A percentile compares a stretch with the other conserved stretches of the same genome.
phyloP scores from a whole-genome alignment of 495 filamentous ascomycete genomes.

The Collariella sp. region DNA sequence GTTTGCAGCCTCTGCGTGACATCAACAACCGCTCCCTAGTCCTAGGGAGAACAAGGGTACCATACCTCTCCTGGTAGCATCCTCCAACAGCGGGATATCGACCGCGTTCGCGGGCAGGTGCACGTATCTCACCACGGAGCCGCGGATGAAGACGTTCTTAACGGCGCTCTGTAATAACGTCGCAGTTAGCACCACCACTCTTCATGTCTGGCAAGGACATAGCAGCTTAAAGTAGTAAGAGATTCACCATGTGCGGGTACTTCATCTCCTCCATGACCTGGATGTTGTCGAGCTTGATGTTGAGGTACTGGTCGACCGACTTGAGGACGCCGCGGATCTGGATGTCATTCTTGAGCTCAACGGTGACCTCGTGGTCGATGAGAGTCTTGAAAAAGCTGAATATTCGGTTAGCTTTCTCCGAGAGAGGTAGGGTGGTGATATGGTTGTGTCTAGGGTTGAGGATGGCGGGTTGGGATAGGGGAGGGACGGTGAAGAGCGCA shows the following conservation, averaged over 20 bases:
- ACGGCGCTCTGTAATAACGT: conserved; percentile 51
- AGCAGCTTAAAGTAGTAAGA: too few relatives aligned
- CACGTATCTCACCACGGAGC: conserved; percentile 93
- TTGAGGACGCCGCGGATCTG: conserved; percentile 90
- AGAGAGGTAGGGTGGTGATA: too few relatives aligned
- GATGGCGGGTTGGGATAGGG: too few relatives aligned
- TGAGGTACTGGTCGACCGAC: conserved; percentile 95
- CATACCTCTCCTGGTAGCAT: conserved; percentile 89
- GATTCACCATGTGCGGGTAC: conserved; percentile 77
- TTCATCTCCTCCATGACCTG: conserved; percentile 80
- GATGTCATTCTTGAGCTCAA: conserved; percentile 99
- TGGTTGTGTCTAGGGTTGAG: too few relatives aligned
- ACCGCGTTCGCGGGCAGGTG: conserved; percentile 81
- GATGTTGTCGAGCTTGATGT: conserved; percentile 97
- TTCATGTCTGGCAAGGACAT: too few relatives aligned
- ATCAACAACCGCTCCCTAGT: too few relatives aligned
- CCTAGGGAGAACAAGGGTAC: conserved; percentile 13
- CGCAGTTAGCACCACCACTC: background rate
- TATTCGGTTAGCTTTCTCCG: too few relatives aligned
- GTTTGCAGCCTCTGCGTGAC: conserved; percentile 36
- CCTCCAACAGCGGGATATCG: conserved; percentile 84
- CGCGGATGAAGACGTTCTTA: conserved; percentile 96
- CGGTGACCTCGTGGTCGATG: conserved; percentile 88
- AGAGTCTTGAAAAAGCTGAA: conserved; percentile 98
- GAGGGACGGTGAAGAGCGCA: too few relatives aligned